Evolutionary conservation across 2,329 filamentous ascomycete genomes (phyloP).

Genomic region (Aotearoamyces nothofagi): DNA sequence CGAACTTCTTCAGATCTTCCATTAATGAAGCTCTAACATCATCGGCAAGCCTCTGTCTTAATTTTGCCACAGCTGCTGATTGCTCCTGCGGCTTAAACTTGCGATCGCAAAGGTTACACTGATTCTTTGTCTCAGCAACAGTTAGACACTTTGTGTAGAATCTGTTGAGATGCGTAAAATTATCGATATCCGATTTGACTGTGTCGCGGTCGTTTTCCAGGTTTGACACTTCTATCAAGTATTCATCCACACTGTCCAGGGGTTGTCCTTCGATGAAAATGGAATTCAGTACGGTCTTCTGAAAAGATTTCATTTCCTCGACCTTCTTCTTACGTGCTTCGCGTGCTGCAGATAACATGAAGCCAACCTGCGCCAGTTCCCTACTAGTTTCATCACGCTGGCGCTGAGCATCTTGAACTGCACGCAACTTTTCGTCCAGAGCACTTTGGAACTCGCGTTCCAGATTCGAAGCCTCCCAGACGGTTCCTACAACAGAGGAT

Average conservation of each 20-base stretch:
- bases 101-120: conserved; percentile 64
- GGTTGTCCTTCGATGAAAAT: conserved; percentile 26
- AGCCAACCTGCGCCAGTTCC: conserved; percentile 64
- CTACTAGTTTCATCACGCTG: conserved; percentile 55
- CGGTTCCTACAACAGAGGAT: conserved; percentile 41
- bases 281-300: conserved; percentile 36
- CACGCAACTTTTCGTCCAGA: conserved; percentile 38
- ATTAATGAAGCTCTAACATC: conserved; percentile 47
- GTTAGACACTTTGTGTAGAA: conserved; percentile 58
- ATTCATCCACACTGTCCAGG: conserved; percentile 34
- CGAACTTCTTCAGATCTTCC: conserved; percentile 36
- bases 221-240: conserved; percentile 31
- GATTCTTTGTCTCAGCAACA: conserved; percentile 49
- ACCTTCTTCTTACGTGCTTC: conserved; percentile 50
- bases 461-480: conserved; percentile 56
- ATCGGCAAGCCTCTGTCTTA: conserved; percentile 48
- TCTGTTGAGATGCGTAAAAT: conserved; percentile 51
- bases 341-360: conserved; percentile 49
- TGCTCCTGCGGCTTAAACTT: conserved; percentile 47
- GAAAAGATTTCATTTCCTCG: conserved; percentile 44
- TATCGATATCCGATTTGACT: conserved; percentile 46
- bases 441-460: conserved; percentile 55
- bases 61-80: conserved; percentile 48
- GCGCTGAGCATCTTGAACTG: conserved; percentile 49
- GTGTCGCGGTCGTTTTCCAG: conserved; percentile 35